phyloP scores from a whole-genome alignment of 352 stramenopile species.

The Pythium biforme region DNA sequence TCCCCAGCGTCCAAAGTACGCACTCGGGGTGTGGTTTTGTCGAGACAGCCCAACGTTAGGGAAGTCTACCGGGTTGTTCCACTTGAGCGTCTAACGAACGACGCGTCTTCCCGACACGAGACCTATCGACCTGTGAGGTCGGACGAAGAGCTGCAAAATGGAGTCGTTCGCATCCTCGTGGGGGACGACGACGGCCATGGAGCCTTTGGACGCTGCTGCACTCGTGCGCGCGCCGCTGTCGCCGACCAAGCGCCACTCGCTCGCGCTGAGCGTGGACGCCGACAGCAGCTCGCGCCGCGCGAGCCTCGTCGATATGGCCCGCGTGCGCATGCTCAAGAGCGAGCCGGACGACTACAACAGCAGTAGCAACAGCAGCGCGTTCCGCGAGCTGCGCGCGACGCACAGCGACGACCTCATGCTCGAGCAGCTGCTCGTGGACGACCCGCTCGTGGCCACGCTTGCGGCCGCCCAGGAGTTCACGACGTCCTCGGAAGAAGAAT shows the following conservation, averaged over 20 bases:
- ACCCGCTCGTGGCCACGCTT: slow-evolving; percentile 22
- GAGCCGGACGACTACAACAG: background rate
- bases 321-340: slow-evolving; percentile 12
- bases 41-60: too few relatives aligned
- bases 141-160: background rate
- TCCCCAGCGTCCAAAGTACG: too few relatives aligned
- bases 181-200: background rate
- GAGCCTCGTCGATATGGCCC: slow-evolving; percentile 8
- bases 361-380: too few relatives aligned
- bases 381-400: background rate
- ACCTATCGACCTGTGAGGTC: too few relatives aligned
- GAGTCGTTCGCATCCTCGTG: background rate
- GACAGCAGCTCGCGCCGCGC: background rate
- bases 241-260: slow-evolving; percentile 2
- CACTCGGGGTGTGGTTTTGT: too few relatives aligned
- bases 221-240: background rate
- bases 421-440: slow-evolving; percentile 20
- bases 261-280: background rate
- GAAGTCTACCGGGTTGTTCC: too few relatives aligned
- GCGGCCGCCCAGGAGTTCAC: slow-evolving; percentile 7
- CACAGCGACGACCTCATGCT: slow-evolving; percentile 11
- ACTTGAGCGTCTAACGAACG: too few relatives aligned
- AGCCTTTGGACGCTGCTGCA: background rate
- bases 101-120: too few relatives aligned
- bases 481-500: slow-evolving; percentile 20